Evolutionary conservation across 2,329 filamentous ascomycete genomes (phyloP).

Genomic region (Coniella vitis): DNA sequence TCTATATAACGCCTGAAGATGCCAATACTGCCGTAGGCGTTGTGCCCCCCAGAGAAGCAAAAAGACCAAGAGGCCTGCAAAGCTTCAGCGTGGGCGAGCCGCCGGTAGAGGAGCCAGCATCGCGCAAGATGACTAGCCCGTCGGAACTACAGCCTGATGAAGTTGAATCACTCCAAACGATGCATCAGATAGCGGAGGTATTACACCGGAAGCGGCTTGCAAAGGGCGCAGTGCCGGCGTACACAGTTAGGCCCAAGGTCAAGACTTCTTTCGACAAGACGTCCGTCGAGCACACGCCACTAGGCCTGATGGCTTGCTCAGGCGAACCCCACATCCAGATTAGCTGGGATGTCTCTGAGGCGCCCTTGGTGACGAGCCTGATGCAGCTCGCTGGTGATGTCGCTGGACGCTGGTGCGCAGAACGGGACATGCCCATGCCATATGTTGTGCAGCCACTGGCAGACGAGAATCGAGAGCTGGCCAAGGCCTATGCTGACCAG

Average conservation of each 20-base stretch:
- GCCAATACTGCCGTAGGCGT: conserved; percentile 27
- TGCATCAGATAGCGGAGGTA: conserved; percentile 42
- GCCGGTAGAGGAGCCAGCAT: conserved; percentile 18
- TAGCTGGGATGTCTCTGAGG: conserved; percentile 24
- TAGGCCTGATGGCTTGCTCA: conserved; percentile 27
- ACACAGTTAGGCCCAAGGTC: conserved; percentile 35
- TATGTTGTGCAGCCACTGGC: conserved; percentile 46
- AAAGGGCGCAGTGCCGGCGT: conserved; percentile 45
- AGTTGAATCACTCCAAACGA: conserved; percentile 38
- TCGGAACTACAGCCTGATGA: conserved; percentile 36
- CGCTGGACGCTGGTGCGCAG: conserved; percentile 53
- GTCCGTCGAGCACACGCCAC: conserved; percentile 16
- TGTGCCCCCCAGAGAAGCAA: conserved; percentile 13
- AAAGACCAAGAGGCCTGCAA: conserved; percentile 1
- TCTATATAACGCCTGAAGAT: conserved; percentile 48
- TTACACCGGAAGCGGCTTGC: conserved; percentile 35
- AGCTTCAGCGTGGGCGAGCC: conserved; percentile 30
- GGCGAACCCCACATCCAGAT: conserved; percentile 47
- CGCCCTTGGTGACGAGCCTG: conserved; percentile 36
- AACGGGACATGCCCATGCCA: conserved; percentile 51
- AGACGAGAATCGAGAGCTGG: conserved; percentile 28
- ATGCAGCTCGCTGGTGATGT: conserved; percentile 60
- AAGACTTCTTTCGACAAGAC: conserved; percentile 36
- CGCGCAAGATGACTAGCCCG: conserved; percentile 37
- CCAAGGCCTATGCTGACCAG: conserved; percentile 31